Percentiles rank a stretch among this genome's conserved stretches.
phyloP scores from a whole-genome alignment of 2,329 filamentous ascomycete species.

The Botryotinia narcissicola region DNA sequence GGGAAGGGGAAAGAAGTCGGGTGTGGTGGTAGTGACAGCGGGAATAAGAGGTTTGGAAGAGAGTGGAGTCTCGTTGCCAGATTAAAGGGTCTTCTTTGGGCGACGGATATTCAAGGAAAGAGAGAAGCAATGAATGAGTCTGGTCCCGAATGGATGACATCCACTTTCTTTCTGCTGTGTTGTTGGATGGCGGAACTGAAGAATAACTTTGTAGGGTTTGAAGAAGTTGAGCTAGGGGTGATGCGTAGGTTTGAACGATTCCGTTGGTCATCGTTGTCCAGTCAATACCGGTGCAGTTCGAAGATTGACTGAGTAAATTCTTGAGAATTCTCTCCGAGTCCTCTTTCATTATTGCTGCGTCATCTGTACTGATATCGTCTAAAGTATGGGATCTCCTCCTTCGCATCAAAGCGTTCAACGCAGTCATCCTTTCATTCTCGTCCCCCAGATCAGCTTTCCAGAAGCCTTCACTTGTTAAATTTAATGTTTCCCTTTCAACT shows the following conservation, averaged over 20 bases:
- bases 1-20: conserved; percentile 37
- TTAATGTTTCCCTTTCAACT: conserved; percentile 41
- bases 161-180: conserved; percentile 37
- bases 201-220: conserved; percentile 30
- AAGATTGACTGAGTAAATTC: conserved; percentile 29
- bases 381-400: conserved; percentile 43
- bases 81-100: conserved; percentile 24
- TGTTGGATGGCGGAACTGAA: conserved; percentile 30
- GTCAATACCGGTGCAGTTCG: conserved; percentile 44
- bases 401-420: conserved; percentile 40
- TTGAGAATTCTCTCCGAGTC: conserved; percentile 38
- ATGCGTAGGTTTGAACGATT: conserved; percentile 44
- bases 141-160: conserved; percentile 39
- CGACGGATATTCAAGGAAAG: conserved; percentile 47
- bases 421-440: conserved; percentile 32
- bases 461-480: conserved; percentile 43
- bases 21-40: conserved; percentile 46
- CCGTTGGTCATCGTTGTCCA: conserved; percentile 45
- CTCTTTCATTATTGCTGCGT: conserved; percentile 40
- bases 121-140: conserved; percentile 46
- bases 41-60: conserved; percentile 42
- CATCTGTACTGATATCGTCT: conserved; percentile 35
- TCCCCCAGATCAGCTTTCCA: conserved; percentile 39
- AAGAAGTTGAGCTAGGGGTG: conserved; percentile 39
- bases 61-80: conserved; percentile 39